Conservation (phyloP, 805 yeast genomes). For the Pichia phayaonensis region DNA sequence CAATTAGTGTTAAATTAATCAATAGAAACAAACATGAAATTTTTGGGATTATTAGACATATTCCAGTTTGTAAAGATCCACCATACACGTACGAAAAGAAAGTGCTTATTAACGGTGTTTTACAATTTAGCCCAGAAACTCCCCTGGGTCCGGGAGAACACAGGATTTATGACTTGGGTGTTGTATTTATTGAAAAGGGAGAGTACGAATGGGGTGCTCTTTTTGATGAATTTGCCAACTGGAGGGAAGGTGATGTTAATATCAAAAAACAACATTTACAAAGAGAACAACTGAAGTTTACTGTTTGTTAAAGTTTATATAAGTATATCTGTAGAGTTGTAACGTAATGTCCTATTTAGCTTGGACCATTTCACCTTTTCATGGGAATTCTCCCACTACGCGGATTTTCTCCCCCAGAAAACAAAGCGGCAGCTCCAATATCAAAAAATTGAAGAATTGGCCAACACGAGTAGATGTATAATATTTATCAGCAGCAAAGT, state of each 20-base stretch:
- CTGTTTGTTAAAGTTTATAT: conserved; percentile 9
- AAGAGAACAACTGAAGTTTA: conserved; percentile 30
- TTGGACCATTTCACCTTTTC: too few species aligned
- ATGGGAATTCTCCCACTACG: too few species aligned
- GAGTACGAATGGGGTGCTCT: conserved; percentile 74
- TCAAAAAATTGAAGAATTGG: background rate
- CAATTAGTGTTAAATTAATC: conserved; percentile 39
- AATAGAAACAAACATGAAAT: conserved; percentile 39
- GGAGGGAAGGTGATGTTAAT: conserved; percentile 15
- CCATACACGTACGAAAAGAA: conserved; percentile 40
- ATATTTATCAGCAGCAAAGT: background rate
- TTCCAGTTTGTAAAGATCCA: conserved; percentile 36
- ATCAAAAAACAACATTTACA: conserved; percentile 31
- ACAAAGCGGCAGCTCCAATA: background rate
- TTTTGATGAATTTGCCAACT: conserved; percentile 37
- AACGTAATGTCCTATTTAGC: too few species aligned
- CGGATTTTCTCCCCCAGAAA: background rate
- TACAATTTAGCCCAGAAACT: conserved; percentile 46
- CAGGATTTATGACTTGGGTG: conserved; percentile 40
- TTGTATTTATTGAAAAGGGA: conserved; percentile 67
- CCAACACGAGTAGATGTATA: background rate
- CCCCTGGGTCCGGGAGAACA: conserved; percentile 37
- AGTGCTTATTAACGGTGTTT: conserved; percentile 63
- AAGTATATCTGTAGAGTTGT: too few species aligned
- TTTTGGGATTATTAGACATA: conserved; percentile 53